phyloP scores from a whole-genome alignment of 1,284 basidiomycete genomes.

The Ceratorhiza oryzae-sativae region DNA sequence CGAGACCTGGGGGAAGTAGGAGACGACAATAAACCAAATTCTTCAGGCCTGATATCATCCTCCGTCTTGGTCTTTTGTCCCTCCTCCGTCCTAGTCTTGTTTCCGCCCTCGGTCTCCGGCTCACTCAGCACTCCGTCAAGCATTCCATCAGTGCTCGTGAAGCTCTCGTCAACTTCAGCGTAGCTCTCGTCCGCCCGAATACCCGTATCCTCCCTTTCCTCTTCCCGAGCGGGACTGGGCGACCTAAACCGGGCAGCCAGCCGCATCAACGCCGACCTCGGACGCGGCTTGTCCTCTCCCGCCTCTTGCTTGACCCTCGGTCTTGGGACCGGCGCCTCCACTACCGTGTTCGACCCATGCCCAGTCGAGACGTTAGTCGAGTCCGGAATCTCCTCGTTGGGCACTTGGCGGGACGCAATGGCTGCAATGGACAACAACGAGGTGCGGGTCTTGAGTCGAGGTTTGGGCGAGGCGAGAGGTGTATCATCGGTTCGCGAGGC shows the following conservation, averaged over 20 bases:
- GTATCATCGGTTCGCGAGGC: slow-evolving; percentile 4
- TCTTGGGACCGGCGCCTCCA: not conserved
- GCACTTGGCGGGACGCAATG: not conserved
- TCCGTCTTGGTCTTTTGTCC: not conserved
- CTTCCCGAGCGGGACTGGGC: not conserved
- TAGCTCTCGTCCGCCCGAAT: slow-evolving; percentile 5
- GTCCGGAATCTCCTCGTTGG: not conserved
- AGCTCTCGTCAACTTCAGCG: not conserved
- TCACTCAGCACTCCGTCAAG: not conserved
- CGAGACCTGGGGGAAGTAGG: slow-evolving; percentile 9
- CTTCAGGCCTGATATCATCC: too few species aligned
- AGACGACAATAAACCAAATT: slow-evolving; percentile 4
- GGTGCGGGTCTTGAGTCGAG: slow-evolving; percentile 7
- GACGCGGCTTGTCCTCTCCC: not conserved
- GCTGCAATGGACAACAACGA: slow-evolving; percentile 14
- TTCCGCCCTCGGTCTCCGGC: not conserved
- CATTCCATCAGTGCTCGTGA: not conserved
- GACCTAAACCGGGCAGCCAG: not conserved
- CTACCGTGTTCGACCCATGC: not conserved
- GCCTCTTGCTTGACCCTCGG: not conserved
- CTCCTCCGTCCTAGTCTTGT: too few species aligned
- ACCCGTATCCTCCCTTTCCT: not conserved
- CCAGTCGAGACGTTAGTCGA: not conserved
- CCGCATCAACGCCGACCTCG: slow-evolving; percentile 5
- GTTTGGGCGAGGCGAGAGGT: not conserved